Evolutionary conservation across 805 yeast species (phyloP).

Genomic region (Candida silvatica): DNA sequence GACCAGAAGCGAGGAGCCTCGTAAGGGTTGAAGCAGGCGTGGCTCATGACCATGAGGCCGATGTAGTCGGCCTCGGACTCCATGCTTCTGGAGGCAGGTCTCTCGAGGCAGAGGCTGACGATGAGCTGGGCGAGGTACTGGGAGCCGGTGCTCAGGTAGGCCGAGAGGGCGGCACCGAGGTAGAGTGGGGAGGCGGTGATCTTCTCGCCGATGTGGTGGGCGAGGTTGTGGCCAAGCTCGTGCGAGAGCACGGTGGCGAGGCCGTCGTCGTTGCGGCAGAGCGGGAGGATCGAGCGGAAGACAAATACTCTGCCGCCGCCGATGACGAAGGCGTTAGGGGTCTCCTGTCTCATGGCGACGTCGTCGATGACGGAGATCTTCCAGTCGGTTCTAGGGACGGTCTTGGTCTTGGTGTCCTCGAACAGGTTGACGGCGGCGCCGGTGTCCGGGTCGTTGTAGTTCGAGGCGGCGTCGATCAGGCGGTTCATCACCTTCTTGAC

Average conservation of each 20-base stretch:
- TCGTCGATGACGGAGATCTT: slow-evolving; percentile 70
- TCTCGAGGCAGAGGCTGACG: slow-evolving; percentile 48
- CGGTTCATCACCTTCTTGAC: slow-evolving; percentile 58
- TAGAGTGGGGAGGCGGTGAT: slow-evolving; percentile 71
- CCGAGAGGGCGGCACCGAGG: slow-evolving; percentile 38
- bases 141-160: slow-evolving; percentile 58
- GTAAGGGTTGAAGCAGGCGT: slow-evolving; percentile 76
- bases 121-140: slow-evolving; percentile 40
- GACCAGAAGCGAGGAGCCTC: slow-evolving; percentile 76
- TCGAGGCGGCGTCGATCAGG: slow-evolving; percentile 50
- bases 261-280: slow-evolving; percentile 80
- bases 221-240: slow-evolving; percentile 90
- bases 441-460: slow-evolving; percentile 26
- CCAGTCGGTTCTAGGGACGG: slow-evolving; percentile 46
- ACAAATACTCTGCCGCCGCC: slow-evolving; percentile 97
- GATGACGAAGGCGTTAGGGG: slow-evolving; percentile 94
- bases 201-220: slow-evolving; percentile 84
- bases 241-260: slow-evolving; percentile 93
- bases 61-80: slow-evolving; percentile 95
- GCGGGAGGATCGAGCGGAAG: slow-evolving; percentile 66
- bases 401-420: slow-evolving; percentile 14
- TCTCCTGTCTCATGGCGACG: slow-evolving; percentile 42
- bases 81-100: slow-evolving; percentile 89
- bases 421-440: slow-evolving; percentile 20
- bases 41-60: slow-evolving; percentile 85